Evolutionary conservation across 176 grass and related monocot genomes (phyloP).

Genomic region (Melocanna baccifera): DNA sequence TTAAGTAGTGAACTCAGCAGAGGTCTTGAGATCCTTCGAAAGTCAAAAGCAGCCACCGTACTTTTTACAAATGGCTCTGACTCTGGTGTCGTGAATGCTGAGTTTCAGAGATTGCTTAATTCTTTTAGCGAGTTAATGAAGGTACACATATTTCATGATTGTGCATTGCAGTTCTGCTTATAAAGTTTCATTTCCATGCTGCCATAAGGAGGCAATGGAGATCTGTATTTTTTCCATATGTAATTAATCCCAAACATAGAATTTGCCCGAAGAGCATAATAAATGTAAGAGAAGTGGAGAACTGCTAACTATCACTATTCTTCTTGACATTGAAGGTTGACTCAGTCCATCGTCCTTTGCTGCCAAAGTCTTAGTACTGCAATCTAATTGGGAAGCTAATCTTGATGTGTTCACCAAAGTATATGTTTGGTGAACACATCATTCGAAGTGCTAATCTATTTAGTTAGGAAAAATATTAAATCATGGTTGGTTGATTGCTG

Average conservation of each 20-base stretch:
- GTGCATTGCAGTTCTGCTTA: neutral
- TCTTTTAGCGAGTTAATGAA: conserved; percentile 42
- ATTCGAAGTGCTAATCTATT: neutral
- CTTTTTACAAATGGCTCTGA: conserved; percentile 52
- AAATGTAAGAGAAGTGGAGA: neutral
- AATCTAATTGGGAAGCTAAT: conserved; percentile 1
- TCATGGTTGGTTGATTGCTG: neutral
- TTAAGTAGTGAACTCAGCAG: conserved; percentile 50
- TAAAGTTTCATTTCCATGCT: neutral
- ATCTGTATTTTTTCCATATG: neutral
- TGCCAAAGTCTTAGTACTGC: neutral
- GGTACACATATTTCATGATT: conserved; percentile 31
- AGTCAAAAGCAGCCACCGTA: conserved; percentile 73
- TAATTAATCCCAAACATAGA: neutral
- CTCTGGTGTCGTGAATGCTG: conserved; percentile 34
- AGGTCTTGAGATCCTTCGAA: conserved; percentile 56
- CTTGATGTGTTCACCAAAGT: too few relatives aligned
- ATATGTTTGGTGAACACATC: neutral
- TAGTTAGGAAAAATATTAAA: neutral
- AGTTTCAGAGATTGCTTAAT: conserved; percentile 49
- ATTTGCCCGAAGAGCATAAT: neutral
- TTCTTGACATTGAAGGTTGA: conserved; percentile 8
- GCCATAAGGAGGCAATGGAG: neutral
- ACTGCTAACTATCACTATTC: neutral
- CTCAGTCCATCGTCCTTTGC: neutral